A percentile compares a stretch with the other conserved stretches of the same genome.
These are phyloP conservation scores for Liriodendron chinense DNA, from an alignment of 164 flowering plant species.

Conservation along the genomic window DNA sequence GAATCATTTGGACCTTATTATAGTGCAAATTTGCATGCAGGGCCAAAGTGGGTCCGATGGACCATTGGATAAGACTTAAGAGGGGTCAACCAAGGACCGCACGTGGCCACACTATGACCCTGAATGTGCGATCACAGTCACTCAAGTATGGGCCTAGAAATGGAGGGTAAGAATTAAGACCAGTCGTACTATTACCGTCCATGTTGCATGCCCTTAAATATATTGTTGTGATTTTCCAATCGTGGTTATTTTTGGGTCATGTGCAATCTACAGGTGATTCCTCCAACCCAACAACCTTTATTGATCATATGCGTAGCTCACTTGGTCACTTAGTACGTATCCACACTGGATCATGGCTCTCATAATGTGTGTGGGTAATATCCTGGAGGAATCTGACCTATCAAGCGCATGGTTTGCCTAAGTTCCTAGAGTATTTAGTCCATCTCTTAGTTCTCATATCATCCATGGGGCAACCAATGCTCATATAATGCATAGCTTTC, in stretches of 20 bases:
- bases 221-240: not conserved
- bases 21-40: too few relatives aligned
- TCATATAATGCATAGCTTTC: too few relatives aligned
- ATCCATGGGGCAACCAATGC: not conserved
- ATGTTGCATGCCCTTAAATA: not conserved
- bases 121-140: not conserved
- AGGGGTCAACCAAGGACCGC: not conserved
- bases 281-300: not conserved
- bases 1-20: too few relatives aligned
- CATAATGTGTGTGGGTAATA: not conserved
- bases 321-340: not conserved
- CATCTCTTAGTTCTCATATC: not conserved
- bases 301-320: not conserved
- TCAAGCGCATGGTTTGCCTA: not conserved
- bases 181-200: not conserved
- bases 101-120: not conserved
- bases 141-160: too few relatives aligned
- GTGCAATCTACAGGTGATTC: not conserved
- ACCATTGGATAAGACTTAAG: too few relatives aligned
- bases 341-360: not conserved
- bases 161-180: not conserved
- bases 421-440: not conserved
- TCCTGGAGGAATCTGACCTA: not conserved
- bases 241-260: not conserved
- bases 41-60: too few relatives aligned